phyloP scores from a whole-genome alignment of 2,329 filamentous ascomycete species.

The Monilinia polystroma region DNA sequence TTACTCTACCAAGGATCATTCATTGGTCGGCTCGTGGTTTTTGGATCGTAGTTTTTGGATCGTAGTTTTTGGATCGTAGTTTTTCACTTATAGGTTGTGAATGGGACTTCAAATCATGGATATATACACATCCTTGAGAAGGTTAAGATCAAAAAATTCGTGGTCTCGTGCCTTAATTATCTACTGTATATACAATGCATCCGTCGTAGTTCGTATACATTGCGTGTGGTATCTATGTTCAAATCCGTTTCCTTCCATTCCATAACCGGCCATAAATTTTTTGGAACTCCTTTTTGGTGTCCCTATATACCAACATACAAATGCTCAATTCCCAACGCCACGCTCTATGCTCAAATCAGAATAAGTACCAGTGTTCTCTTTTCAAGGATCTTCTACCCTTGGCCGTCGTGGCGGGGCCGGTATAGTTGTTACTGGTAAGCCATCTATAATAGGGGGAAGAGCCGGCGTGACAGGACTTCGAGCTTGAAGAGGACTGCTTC shows the following conservation, averaged over 20 bases:
- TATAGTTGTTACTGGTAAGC: conserved; percentile 34
- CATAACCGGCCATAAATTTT: background rate
- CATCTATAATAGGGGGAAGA: conserved; percentile 29
- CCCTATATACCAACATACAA: conserved; percentile 12
- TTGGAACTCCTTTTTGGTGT: conserved; percentile 7
- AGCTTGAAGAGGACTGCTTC: conserved; percentile 26
- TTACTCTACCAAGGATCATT: background rate
- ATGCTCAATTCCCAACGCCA: conserved; percentile 18
- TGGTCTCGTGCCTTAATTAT: conserved; percentile 7
- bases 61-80: background rate
- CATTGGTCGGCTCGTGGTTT: background rate
- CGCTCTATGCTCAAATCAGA: conserved; percentile 24
- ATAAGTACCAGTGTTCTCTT: conserved; percentile 1
- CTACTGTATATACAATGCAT: conserved; percentile 14
- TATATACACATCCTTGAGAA: background rate
- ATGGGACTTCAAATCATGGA: background rate
- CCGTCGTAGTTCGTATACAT: conserved; percentile 3
- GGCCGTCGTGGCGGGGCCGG: conserved; percentile 37
- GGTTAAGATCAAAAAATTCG: background rate
- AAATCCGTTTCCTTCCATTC: conserved; percentile 12
- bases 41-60: background rate
- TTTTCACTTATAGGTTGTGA: background rate
- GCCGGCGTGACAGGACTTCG: conserved; percentile 24
- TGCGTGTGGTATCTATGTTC: conserved; percentile 16
- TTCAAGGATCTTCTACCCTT: conserved; percentile 13